Evolutionary conservation across 352 stramenopile genomes (phyloP).

Genomic region (Pythium rhizo-oryzae): DNA sequence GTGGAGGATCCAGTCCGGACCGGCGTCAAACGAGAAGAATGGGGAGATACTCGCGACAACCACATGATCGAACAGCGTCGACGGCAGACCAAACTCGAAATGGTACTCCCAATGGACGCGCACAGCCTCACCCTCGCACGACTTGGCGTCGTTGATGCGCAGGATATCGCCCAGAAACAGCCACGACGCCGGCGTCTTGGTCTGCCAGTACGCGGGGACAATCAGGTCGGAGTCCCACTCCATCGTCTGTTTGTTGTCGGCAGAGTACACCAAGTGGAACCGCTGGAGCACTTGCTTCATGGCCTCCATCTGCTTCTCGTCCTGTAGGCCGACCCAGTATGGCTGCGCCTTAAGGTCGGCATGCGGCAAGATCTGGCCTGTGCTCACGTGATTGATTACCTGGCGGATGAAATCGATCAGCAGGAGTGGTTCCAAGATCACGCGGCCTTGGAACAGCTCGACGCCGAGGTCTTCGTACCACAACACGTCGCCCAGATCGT

Average conservation of each 20-base stretch:
- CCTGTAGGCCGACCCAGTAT: slow-evolving; percentile 3
- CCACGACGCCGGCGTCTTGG: background rate
- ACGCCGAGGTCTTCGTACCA: slow-evolving; percentile 11
- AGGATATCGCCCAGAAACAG: slow-evolving; percentile 3
- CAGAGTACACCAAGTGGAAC: slow-evolving; percentile 19
- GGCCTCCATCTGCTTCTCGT: slow-evolving; percentile 8
- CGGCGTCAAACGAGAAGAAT: background rate
- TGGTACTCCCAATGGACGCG: slow-evolving; percentile 21
- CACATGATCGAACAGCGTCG: slow-evolving; percentile 13
- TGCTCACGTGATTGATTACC: slow-evolving; percentile 12
- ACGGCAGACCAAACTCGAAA: background rate
- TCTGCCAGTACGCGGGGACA: slow-evolving; percentile 3
- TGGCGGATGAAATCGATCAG: slow-evolving; percentile 20
- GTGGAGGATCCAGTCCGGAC: slow-evolving; percentile 16
- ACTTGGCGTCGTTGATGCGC: background rate
- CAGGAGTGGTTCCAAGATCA: slow-evolving; percentile 12
- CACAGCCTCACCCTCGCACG: background rate
- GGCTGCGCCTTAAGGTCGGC: background rate
- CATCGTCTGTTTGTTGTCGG: background rate
- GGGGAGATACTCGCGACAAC: slow-evolving; percentile 16
- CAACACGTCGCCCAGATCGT: slow-evolving; percentile 21
- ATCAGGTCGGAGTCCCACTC: slow-evolving; percentile 22
- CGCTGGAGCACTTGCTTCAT: slow-evolving; percentile 28
- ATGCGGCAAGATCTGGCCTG: background rate
- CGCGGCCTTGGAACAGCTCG: background rate